phyloP scores from a whole-genome alignment of 179 eudicot species.

The Sideroxylon spinosum region DNA sequence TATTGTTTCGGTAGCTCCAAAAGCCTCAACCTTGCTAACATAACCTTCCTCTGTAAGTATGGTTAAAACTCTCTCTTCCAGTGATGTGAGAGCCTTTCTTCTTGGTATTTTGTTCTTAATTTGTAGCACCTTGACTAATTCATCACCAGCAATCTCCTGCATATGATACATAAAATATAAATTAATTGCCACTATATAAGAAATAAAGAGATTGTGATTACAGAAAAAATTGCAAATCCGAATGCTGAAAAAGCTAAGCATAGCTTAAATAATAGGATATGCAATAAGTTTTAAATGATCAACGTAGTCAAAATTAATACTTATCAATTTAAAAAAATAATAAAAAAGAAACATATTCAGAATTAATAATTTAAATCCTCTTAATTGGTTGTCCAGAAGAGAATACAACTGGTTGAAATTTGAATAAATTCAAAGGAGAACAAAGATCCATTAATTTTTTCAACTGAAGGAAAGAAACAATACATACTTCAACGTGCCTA shows the following conservation, averaged over 20 bases:
- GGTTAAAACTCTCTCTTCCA: constrained; percentile 80
- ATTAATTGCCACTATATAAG: background rate
- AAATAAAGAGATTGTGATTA: background rate
- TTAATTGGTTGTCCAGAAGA: constrained; percentile 1
- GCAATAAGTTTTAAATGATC: background rate
- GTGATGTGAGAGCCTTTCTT: constrained; percentile 76
- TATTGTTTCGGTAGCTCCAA: constrained; percentile 38
- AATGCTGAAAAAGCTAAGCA: background rate
- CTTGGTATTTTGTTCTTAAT: constrained; percentile 83
- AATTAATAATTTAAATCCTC: background rate
- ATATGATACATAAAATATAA: background rate
- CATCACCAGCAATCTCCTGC: constrained; percentile 94
- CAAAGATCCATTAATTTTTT: background rate
- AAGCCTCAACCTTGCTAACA: constrained; percentile 57
- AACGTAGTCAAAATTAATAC: background rate
- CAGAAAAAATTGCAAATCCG: background rate
- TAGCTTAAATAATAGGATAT: background rate
- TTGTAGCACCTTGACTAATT: constrained; percentile 67
- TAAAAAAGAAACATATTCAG: background rate
- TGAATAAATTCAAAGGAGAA: background rate
- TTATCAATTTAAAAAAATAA: too few relatives aligned
- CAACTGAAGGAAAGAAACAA: constrained; percentile 1
- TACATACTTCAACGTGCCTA: constrained; percentile 73
- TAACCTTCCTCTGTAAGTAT: constrained; percentile 92
- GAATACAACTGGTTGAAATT: background rate